These are phyloP conservation scores for Globisporangium viniferum DNA, from an alignment of 352 stramenopile genomes.

Conservation along the genomic window DNA sequence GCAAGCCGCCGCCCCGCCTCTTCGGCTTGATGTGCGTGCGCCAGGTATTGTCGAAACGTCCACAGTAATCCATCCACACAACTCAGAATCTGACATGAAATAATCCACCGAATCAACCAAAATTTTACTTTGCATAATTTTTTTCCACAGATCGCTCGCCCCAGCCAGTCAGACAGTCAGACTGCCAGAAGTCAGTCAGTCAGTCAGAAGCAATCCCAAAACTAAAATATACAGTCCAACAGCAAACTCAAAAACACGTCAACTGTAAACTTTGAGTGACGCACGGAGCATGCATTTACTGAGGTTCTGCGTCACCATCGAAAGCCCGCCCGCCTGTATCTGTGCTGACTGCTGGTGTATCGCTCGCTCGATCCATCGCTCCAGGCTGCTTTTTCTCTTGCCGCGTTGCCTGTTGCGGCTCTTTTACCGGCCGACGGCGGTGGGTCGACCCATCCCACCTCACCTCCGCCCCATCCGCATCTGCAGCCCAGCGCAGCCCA, in stretches of 20 bases:
- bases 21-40: background rate
- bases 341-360: background rate
- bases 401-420: background rate
- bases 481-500: background rate
- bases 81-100: background rate
- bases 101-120: background rate
- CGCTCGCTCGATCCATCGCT: background rate
- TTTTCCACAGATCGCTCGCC: background rate
- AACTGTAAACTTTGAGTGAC: background rate
- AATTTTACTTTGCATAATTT: background rate
- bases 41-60: slow-evolving; percentile 1
- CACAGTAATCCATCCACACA: background rate
- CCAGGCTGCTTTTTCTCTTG: background rate
- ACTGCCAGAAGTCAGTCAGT: background rate
- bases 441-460: background rate
- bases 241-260: background rate
- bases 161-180: background rate
- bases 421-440: background rate
- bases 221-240: background rate
- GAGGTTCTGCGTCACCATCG: background rate
- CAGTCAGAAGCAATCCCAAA: background rate
- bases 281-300: background rate
- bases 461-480: background rate
- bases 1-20: background rate
- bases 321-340: background rate